Evolutionary conservation across 306 rosid species (phyloP).

Genomic region (Acacia confusa): DNA sequence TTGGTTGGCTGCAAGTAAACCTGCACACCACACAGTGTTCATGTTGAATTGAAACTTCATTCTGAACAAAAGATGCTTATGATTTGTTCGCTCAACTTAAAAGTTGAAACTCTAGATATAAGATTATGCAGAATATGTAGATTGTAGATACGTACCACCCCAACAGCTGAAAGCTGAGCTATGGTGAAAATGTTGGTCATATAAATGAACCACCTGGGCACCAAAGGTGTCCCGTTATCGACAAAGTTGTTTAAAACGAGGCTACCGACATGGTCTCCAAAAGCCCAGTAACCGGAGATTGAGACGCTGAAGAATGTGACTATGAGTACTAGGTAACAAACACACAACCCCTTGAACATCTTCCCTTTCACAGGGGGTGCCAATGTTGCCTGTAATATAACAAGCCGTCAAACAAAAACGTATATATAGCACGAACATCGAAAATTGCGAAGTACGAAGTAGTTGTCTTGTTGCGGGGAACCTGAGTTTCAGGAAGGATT

Average conservation of each 20-base stretch:
- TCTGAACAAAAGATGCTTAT: neutral
- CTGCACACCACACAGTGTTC: constrained; percentile 33
- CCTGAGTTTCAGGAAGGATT: constrained; percentile 92
- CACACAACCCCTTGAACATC: constrained; percentile 73
- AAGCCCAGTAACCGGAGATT: constrained; percentile 82
- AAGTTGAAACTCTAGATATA: neutral
- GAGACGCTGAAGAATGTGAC: constrained; percentile 67
- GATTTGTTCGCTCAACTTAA: neutral
- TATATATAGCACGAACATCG: neutral
- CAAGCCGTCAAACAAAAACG: neutral
- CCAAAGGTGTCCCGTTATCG: constrained; percentile 50
- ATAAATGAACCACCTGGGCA: constrained; percentile 70
- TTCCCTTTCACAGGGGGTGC: constrained; percentile 82
- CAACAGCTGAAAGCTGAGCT: constrained; percentile 70
- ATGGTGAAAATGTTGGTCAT: constrained; percentile 66
- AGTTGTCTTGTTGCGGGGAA: neutral
- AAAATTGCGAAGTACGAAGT: neutral
- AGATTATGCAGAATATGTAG: neutral
- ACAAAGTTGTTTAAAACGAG: constrained; percentile 59
- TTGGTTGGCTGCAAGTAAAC: constrained; percentile 81
- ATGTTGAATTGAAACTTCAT: neutral
- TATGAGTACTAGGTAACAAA: constrained; percentile 53
- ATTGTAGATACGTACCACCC: constrained; percentile 46
- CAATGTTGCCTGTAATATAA: constrained; percentile 60
- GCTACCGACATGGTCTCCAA: constrained; percentile 64